Evolutionary conservation across 805 yeast species (phyloP).

Genomic region (Zygosaccharomyces bisporus): DNA sequence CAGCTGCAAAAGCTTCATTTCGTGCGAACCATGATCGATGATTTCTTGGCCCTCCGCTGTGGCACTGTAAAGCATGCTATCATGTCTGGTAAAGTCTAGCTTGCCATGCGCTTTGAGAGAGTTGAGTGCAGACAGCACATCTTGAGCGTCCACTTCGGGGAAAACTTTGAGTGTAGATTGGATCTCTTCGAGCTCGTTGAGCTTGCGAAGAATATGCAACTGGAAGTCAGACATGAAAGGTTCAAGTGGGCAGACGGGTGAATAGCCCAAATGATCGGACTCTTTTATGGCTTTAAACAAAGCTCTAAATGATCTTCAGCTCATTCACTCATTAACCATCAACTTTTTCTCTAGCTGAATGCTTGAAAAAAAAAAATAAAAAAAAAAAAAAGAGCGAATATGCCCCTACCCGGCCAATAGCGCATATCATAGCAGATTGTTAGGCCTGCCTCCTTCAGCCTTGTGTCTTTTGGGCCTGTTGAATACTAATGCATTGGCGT

Average conservation of each 20-base stretch:
- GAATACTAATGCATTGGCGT: conserved; percentile 21
- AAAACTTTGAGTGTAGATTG: conserved; percentile 65
- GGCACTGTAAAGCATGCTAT: conserved; percentile 69
- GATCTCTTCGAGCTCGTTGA: conserved; percentile 61
- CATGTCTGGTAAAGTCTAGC: conserved; percentile 69
- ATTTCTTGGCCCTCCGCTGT: conserved; percentile 82
- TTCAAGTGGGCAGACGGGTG: neutral
- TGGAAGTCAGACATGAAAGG: conserved; percentile 65
- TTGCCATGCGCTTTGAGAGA: conserved; percentile 82
- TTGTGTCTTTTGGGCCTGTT: conserved; percentile 20
- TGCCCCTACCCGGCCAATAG: conserved; percentile 4
- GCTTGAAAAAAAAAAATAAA: conserved; percentile 2
- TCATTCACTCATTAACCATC: neutral
- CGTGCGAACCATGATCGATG: conserved; percentile 82
- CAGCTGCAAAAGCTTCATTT: conserved; percentile 75
- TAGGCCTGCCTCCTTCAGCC: conserved; percentile 4
- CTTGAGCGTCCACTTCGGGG: conserved; percentile 60
- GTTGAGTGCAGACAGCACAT: conserved; percentile 76
- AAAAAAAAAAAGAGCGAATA: conserved; percentile 1
- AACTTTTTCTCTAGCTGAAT: neutral
- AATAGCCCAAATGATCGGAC: neutral
- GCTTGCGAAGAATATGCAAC: conserved; percentile 55
- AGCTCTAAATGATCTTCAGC: neutral
- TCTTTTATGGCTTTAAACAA: neutral
- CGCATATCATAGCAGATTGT: neutral